Evolutionary conservation across 1,284 basidiomycete species (phyloP).

Genomic region (Kwoniella shivajii): DNA sequence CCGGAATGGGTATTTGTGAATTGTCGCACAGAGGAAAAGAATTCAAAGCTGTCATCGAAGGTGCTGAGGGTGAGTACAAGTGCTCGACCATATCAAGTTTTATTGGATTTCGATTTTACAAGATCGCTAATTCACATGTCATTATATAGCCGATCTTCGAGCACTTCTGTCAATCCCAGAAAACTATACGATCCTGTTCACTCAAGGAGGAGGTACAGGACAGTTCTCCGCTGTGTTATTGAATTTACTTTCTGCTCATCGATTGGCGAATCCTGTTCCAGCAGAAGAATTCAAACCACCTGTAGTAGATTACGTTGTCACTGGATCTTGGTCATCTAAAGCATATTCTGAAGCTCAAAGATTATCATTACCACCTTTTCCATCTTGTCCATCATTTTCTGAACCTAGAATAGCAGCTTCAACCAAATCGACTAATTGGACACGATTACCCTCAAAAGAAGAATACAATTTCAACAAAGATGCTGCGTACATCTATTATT

Average conservation of each 20-base stretch:
- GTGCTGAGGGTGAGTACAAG: constrained; percentile 61
- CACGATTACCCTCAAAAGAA: constrained; percentile 72
- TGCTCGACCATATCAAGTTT: too few species aligned
- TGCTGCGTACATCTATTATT: constrained; percentile 94
- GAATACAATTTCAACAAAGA: constrained; percentile 73
- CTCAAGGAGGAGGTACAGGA: constrained; percentile 85
- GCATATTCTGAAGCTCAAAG: constrained; percentile 78
- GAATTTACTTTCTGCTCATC: constrained; percentile 68
- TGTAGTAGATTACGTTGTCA: constrained; percentile 80
- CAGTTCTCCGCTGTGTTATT: constrained; percentile 89
- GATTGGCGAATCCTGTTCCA: constrained; percentile 61
- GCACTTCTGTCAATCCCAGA: constrained; percentile 75
- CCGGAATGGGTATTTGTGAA: constrained; percentile 91
- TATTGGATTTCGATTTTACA: too few species aligned
- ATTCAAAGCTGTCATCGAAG: constrained; percentile 71
- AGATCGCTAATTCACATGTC: background rate
- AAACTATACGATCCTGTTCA: constrained; percentile 84
- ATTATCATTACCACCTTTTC: constrained; percentile 56
- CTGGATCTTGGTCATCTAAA: constrained; percentile 87
- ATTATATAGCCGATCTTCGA: constrained; percentile 62
- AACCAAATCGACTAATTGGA: constrained; percentile 73
- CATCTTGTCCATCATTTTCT: constrained; percentile 52
- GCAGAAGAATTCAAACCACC: constrained; percentile 44
- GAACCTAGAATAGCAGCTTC: constrained; percentile 68
- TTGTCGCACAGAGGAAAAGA: constrained; percentile 90